These are phyloP conservation scores for Solanum microdontum DNA, from an alignment of 257 asterid genomes.

Conservation along the genomic window DNA sequence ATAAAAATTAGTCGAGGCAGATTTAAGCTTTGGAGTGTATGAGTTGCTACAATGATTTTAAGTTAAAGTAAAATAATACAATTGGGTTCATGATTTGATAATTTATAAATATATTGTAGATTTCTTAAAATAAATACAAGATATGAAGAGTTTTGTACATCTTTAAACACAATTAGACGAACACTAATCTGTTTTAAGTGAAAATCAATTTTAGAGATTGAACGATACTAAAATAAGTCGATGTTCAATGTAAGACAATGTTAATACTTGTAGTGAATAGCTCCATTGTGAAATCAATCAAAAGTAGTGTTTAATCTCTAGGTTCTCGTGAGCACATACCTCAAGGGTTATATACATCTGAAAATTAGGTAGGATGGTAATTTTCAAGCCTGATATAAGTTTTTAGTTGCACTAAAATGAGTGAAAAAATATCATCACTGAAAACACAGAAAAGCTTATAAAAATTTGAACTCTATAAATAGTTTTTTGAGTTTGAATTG, in stretches of 20 bases:
- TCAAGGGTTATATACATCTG: too few relatives aligned
- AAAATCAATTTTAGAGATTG: too few relatives aligned
- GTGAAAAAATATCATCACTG: accelerated
- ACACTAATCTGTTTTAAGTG: accelerated
- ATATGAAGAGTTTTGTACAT: not conserved
- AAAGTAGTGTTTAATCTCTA: not conserved
- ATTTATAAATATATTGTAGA: not conserved
- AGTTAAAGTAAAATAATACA: not conserved
- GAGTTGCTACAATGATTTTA: not conserved
- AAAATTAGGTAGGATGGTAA: not conserved
- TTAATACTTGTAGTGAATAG: not conserved
- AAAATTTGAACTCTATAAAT: not conserved
- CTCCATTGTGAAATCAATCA: not conserved
- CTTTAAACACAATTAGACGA: not conserved
- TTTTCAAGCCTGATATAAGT: not conserved
- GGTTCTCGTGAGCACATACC: not conserved
- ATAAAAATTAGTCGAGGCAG: not conserved
- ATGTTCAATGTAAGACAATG: not conserved
- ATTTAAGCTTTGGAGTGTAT: not conserved
- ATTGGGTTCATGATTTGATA: not conserved
- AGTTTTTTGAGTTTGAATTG: not conserved
- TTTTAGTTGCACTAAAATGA: not conserved
- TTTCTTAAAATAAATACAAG: not conserved
- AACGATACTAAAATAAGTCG: accelerated
- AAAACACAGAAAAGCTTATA: not conserved